Conservation (phyloP, 805 yeast species). For the Candida arabinofermentans region DNA sequence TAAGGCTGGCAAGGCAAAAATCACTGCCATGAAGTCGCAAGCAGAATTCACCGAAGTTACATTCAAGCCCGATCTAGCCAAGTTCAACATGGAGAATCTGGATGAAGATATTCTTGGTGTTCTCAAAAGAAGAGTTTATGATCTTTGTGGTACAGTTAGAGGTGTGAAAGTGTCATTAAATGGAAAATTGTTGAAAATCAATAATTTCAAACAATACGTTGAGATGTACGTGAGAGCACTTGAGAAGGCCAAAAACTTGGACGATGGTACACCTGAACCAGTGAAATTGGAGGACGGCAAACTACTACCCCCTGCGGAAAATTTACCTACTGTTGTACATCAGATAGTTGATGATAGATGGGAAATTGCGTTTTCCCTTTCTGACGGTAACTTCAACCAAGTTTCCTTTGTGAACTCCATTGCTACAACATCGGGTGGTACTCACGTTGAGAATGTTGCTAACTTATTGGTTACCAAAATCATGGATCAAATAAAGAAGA, state of each 20-base stretch:
- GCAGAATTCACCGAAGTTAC: constrained; percentile 83
- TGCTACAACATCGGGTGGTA: constrained; percentile 96
- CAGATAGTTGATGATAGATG: constrained; percentile 82
- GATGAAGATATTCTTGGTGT: constrained; percentile 84
- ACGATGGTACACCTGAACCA: constrained; percentile 4
- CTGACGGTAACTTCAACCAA: constrained; percentile 87
- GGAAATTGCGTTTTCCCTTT: constrained; percentile 94
- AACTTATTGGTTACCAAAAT: constrained; percentile 82
- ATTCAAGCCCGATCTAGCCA: constrained; percentile 80
- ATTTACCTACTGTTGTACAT: constrained; percentile 59
- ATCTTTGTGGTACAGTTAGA: constrained; percentile 88
- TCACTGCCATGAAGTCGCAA: constrained; percentile 52
- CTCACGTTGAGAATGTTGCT: constrained; percentile 83
- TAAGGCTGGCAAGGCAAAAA: constrained; percentile 68
- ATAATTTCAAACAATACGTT: constrained; percentile 80
- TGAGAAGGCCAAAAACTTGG: constrained; percentile 43
- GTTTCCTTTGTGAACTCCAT: constrained; percentile 96
- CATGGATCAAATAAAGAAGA: constrained; percentile 66
- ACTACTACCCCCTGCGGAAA: constrained; percentile 30
- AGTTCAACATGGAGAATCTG: constrained; percentile 79
- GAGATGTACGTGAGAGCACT: constrained; percentile 84
- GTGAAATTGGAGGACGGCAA: constrained; percentile 11
- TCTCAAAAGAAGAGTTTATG: constrained; percentile 89
- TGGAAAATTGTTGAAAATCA: constrained; percentile 63
- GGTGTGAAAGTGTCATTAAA: constrained; percentile 78